These are phyloP conservation scores for Ceratopteris richardii DNA, from an alignment of 75 land plant genomes.

Conservation along the genomic window DNA sequence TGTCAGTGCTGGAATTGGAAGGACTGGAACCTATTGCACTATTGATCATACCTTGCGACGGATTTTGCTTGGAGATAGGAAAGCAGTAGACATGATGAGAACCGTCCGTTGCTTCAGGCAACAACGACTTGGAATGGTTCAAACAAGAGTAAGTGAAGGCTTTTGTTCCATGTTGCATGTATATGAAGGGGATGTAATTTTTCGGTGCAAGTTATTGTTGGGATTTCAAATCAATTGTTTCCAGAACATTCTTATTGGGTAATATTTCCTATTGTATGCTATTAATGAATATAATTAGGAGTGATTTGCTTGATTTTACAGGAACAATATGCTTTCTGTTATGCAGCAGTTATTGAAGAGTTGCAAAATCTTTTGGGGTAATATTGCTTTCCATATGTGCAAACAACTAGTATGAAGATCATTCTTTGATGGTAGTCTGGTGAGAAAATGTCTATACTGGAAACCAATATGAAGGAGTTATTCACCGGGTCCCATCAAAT, in stretches of 20 bases:
- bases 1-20: constrained; percentile 92
- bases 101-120: constrained; percentile 60
- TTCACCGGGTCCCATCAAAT: too few relatives aligned
- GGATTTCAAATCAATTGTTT: too few relatives aligned
- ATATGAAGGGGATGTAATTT: background rate
- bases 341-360: constrained; percentile 60
- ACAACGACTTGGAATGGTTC: constrained; percentile 90
- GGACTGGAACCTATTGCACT: constrained; percentile 80
- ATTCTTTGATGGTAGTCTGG: too few relatives aligned
- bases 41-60: constrained; percentile 79
- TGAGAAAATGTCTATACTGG: too few relatives aligned
- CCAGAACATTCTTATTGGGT: too few relatives aligned
- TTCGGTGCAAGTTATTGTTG: too few relatives aligned
- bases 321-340: constrained; percentile 78
- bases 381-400: too few relatives aligned
- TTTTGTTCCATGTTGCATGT: too few relatives aligned
- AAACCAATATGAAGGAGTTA: too few relatives aligned
- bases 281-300: background rate
- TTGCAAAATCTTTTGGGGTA: constrained; percentile 45
- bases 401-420: too few relatives aligned
- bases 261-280: too few relatives aligned
- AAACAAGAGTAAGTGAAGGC: constrained; percentile 47
- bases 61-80: constrained; percentile 68
- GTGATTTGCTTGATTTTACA: constrained; percentile 10
- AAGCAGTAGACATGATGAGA: constrained; percentile 56